These are phyloP conservation scores for Plantago major DNA, from an alignment of 257 asterid genomes.

Conservation along the genomic window DNA sequence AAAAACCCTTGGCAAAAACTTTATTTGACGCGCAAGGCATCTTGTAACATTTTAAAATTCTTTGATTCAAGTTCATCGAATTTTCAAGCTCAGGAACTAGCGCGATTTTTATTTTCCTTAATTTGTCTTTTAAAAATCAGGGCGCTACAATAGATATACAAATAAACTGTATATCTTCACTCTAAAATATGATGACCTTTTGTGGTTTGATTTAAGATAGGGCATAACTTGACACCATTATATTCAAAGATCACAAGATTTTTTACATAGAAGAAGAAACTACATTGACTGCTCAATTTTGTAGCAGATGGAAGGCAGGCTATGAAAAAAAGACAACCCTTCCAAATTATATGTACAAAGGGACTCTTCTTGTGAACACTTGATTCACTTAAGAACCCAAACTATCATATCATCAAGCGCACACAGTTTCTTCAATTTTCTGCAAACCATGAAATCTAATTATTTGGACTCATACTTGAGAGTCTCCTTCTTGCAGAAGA, in stretches of 20 bases:
- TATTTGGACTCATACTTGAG: conserved; percentile 14
- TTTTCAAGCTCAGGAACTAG: too few species aligned
- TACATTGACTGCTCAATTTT: background rate
- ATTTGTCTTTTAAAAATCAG: too few species aligned
- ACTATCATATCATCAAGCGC: background rate
- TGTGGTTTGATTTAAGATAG: too few species aligned
- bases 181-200: too few species aligned
- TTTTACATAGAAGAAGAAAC: conserved; percentile 1
- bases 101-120: too few species aligned
- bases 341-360: conserved; percentile 10
- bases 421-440: background rate
- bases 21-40: too few species aligned
- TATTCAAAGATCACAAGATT: background rate
- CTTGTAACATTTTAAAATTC: too few species aligned
- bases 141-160: too few species aligned
- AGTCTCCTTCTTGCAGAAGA: conserved; percentile 26
- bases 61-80: too few species aligned
- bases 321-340: conserved; percentile 1
- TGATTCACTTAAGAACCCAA: conserved; percentile 5
- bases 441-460: background rate
- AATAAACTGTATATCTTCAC: too few species aligned
- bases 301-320: background rate
- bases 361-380: conserved; percentile 11
- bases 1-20: too few species aligned
- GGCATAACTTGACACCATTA: too few species aligned